Conservation (phyloP, 257 asterid species). For the Avicennia marina region DNA sequence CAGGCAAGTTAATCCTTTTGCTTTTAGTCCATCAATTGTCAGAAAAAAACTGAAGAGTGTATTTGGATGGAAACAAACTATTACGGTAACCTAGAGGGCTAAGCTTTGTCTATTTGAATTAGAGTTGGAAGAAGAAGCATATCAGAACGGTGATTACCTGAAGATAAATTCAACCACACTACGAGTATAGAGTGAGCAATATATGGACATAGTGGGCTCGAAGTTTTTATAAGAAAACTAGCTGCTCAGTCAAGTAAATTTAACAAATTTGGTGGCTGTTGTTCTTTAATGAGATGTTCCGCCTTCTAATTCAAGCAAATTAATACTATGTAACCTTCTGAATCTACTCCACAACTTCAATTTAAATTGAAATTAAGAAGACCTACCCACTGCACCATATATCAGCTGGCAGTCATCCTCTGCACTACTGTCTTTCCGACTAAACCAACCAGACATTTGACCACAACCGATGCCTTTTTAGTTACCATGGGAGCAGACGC, state of each 20-base stretch:
- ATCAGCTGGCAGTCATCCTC: no score
- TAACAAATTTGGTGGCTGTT: neutral
- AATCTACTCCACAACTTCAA: conserved; percentile 19
- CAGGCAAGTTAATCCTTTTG: neutral
- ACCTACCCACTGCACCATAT: no score
- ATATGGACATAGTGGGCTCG: no score
- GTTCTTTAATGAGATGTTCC: neutral
- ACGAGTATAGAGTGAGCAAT: no score
- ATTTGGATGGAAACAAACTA: neutral
- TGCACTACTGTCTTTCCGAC: neutral
- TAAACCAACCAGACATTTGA: conserved; percentile 7
- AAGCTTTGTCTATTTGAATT: neutral
- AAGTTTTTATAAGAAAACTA: no score
- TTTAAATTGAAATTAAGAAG: no score
- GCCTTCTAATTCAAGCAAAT: conserved; percentile 14
- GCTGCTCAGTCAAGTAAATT: neutral
- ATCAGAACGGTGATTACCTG: no score
- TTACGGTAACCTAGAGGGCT: neutral
- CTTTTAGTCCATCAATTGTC: conserved; percentile 9
- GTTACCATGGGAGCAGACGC: neutral
- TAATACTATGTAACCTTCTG: conserved; percentile 3
- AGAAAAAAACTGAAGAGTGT: neutral
- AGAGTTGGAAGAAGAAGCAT: neutral
- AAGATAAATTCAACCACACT: no score
- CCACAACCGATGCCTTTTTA: neutral